Base-by-base conservation (phyloP, 2,329 filamentous ascomycete genomes). In the Xylariaceae sp. region DNA sequence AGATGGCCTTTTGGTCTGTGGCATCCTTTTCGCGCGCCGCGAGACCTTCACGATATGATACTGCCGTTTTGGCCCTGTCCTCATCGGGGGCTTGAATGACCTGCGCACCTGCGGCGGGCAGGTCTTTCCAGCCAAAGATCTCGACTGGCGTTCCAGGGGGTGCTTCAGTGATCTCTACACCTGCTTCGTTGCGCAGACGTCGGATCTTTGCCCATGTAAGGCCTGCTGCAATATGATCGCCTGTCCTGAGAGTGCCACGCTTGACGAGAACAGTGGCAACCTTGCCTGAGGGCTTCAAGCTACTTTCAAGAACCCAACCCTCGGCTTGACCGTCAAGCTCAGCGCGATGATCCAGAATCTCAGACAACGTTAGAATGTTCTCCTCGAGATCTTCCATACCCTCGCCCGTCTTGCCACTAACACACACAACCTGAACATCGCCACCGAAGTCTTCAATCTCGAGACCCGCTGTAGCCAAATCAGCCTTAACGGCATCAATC, bases 401-500 rank as follows among this genome's bases (percentile, higher is more conserved):
- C 66, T 87, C 75, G 1, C 94, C 94, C 0, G 94, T 97, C 74
- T 94, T 96, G 40, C 92, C 95, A 63, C 90, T 95, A 36, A 99
- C 90, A 47, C 81, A 82, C 2, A 97, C 89, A 15, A 90, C 89
- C 68, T 97, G 94, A 15, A 94, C 89, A 56, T 99, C 94, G 51
- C 94, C 94, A 38, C 94, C 94, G 62, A 83, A 95, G 64, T 97
- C 94, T 71, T 99, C 94, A 47, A 99, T 87, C 60, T 96, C 87
- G 30, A 99, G 83, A 7, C 88, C 90, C 62, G 96, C 79, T 2
- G 83, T 77, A 9, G 88, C 83, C 19, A 99, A 82, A 66, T 97
- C 94, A 48, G 85, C 77, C 71, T 97, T 97, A 54, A 97, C 91
- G 42, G 83, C 81, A 39, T 96, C 87, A 11, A 90, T 72, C 45